Percentiles rank a stretch among this genome's conserved stretches.
These are phyloP conservation scores for Leptographium procerum DNA, from an alignment of 2,329 filamentous ascomycete species.

Conservation along the genomic window DNA sequence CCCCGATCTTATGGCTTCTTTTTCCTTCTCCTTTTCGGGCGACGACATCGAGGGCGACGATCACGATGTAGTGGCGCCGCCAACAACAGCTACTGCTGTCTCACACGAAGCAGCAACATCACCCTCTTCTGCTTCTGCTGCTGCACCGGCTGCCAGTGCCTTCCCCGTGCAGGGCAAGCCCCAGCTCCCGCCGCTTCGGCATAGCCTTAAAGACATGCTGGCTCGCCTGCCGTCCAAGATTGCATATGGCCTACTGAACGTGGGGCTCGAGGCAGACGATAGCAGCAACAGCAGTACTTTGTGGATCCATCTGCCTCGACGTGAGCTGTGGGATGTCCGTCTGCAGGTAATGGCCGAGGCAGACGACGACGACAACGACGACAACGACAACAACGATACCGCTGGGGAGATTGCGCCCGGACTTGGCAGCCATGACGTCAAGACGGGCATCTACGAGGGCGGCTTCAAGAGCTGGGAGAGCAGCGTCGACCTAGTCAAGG, in stretches of 20 bases:
- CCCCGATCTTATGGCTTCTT: slow-evolving; percentile 21
- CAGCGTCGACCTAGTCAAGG: slow-evolving; percentile 65
- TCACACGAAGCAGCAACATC: slow-evolving; percentile 8
- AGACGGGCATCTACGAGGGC: slow-evolving; percentile 73
- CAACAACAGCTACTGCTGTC: slow-evolving; percentile 12
- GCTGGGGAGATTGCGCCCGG: slow-evolving; percentile 30
- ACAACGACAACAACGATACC: slow-evolving; percentile 22
- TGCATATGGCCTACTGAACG: slow-evolving; percentile 51
- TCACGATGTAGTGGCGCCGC: slow-evolving; percentile 6
- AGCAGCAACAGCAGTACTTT: slow-evolving; percentile 15
- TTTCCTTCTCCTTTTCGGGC: slow-evolving; percentile 46
- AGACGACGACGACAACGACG: slow-evolving; percentile 42
- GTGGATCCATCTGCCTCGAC: slow-evolving; percentile 48
- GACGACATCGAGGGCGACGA: slow-evolving; percentile 50
- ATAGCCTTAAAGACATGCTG: slow-evolving; percentile 41
- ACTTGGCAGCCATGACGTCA: slow-evolving; percentile 61
- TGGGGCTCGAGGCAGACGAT: slow-evolving; percentile 39
- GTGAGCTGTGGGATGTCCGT: slow-evolving; percentile 72
- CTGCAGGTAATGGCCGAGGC: slow-evolving; percentile 71
- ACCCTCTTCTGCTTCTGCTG: slow-evolving; percentile 9
- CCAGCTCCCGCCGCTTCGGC: slow-evolving; percentile 41
- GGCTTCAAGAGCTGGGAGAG: slow-evolving; percentile 89
- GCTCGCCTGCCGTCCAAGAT: slow-evolving; percentile 59
- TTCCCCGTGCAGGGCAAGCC: slow-evolving; percentile 53
- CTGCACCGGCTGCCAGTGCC: slow-evolving; percentile 29